Evolutionary conservation across 2,329 filamentous ascomycete genomes (phyloP), one percentile per base, ranked within the genome.

Genomic region (Hypoxylon sp.): DNA sequence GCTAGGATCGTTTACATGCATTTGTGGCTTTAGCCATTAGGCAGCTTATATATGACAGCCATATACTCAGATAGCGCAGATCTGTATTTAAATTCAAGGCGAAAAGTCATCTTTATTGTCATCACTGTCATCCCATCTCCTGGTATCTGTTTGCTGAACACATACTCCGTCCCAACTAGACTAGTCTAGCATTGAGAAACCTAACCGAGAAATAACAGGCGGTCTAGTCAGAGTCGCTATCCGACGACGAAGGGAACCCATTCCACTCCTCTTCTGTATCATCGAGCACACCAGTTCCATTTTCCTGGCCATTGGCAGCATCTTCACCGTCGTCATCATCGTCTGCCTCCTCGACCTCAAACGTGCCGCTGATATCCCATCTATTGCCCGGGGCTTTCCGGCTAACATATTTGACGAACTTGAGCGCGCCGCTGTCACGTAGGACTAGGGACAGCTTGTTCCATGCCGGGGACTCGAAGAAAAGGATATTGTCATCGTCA

Each of bases 341-440:
- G 1, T 79, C 79, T 5, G 81, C 83, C 65, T 88, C 86, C 70
- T 87, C 86, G 33, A 97, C 91, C 24, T 91, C 93, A 79, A 92
- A 93, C 35, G 90, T 89, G 0, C 90, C 96, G 51, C 89, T 91
- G 54, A 98, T 85, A 81, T 99, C 96, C 94, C 94, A 98, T 47
- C 96, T 87, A 81, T 98, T 96, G 0, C 96, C 96, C 76, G 88
- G 88, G 6, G 96, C 96, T 55, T 86, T 88, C 66, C 86, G 86
- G 80, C 92, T 97, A 22, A 99, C 92, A 79, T 98, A 99, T 84
- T 98, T 99, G 76, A 98, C 94, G 78, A 99, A 99, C 79, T 93
- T 91, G 77, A 99, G 84, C 13, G 92, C 91, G 13, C 93, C 94
- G 72, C 88, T 90, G 78, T 99, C 96, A 64, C 96, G 88, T 73